A percentile compares a stretch with the other conserved stretches of the same genome.
These are phyloP conservation scores for Gleditsia sinensis DNA, from an alignment of 306 rosid genomes.

Conservation along the genomic window DNA sequence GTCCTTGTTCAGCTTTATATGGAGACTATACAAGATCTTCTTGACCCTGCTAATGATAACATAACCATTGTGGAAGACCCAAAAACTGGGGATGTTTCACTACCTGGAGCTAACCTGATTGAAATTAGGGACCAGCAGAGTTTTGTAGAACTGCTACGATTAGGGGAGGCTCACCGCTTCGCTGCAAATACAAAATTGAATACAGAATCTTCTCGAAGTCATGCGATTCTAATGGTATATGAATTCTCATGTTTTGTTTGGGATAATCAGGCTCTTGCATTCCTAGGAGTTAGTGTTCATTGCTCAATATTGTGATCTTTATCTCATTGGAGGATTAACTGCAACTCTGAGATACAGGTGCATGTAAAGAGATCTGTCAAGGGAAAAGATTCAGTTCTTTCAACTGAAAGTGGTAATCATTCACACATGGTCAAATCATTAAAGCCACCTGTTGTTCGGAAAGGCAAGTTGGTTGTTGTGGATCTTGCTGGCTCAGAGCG, in stretches of 20 bases:
- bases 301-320: conserved; percentile 25
- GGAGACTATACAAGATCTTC: conserved; percentile 96
- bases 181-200: conserved; percentile 96
- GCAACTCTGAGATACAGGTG: conserved; percentile 57
- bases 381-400: conserved; percentile 71
- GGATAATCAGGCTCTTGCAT: conserved; percentile 32
- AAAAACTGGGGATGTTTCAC: conserved; percentile 93
- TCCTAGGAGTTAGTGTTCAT: conserved; percentile 28
- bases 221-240: conserved; percentile 93
- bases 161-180: conserved; percentile 97
- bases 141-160: conserved; percentile 77
- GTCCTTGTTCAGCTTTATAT: conserved; percentile 78
- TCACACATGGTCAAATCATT: conserved; percentile 63
- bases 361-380: conserved; percentile 75
- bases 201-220: conserved; percentile 98
- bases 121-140: conserved; percentile 87
- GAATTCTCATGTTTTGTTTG: conserved; percentile 23
- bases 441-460: conserved; percentile 81
- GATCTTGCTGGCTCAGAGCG: conserved; percentile 99
- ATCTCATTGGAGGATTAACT: conserved; percentile 33
- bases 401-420: conserved; percentile 68
- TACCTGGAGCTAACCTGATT: conserved; percentile 89
- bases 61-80: conserved; percentile 92
- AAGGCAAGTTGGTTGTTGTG: conserved; percentile 89
- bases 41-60: conserved; percentile 92